phyloP scores from a whole-genome alignment of 371 early-diverging fungal species.

The Mucor racemosus region DNA sequence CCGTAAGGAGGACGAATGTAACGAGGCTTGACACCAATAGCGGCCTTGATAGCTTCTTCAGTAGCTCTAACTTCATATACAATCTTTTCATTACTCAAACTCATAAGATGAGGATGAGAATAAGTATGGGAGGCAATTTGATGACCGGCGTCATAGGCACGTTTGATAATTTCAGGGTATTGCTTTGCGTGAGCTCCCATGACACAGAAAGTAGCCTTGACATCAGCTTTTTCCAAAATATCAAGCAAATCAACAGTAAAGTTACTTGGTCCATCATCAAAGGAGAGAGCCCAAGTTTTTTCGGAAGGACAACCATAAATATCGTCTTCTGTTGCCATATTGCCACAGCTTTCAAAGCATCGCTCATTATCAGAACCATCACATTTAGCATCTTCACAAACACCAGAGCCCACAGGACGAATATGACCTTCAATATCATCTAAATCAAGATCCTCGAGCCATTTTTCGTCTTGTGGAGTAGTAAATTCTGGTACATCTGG shows the following conservation, averaged over 20 bases:
- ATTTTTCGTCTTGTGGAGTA: slow-evolving; percentile 22
- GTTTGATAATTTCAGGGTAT: slow-evolving; percentile 36
- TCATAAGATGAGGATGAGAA: slow-evolving; percentile 50
- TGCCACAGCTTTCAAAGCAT: slow-evolving; percentile 52
- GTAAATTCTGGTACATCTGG: slow-evolving; percentile 1
- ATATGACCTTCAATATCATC: slow-evolving; percentile 30
- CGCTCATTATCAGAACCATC: slow-evolving; percentile 43
- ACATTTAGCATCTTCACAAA: slow-evolving; percentile 38
- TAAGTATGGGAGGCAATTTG: slow-evolving; percentile 61
- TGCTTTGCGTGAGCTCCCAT: slow-evolving; percentile 53
- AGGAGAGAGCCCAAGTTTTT: slow-evolving; percentile 42
- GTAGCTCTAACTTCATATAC: slow-evolving; percentile 43
- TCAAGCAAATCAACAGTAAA: slow-evolving; percentile 57
- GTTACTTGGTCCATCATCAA: slow-evolving; percentile 69
- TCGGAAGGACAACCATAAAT: slow-evolving; percentile 44
- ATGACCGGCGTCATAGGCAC: slow-evolving; percentile 54
- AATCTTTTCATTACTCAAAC: slow-evolving; percentile 36
- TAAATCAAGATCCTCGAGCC: slow-evolving; percentile 59
- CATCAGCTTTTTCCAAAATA: slow-evolving; percentile 39
- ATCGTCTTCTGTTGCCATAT: slow-evolving; percentile 31
- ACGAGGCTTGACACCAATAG: slow-evolving; percentile 55
- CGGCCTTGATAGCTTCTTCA: slow-evolving; percentile 50
- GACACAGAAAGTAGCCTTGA: slow-evolving; percentile 74
- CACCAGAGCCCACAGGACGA: slow-evolving; percentile 46
- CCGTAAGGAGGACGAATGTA: slow-evolving; percentile 69